Percentiles rank a stretch among this genome's conserved stretches.
phyloP scores from a whole-genome alignment of 805 yeast genomes.

The Nakazawaea populi region DNA sequence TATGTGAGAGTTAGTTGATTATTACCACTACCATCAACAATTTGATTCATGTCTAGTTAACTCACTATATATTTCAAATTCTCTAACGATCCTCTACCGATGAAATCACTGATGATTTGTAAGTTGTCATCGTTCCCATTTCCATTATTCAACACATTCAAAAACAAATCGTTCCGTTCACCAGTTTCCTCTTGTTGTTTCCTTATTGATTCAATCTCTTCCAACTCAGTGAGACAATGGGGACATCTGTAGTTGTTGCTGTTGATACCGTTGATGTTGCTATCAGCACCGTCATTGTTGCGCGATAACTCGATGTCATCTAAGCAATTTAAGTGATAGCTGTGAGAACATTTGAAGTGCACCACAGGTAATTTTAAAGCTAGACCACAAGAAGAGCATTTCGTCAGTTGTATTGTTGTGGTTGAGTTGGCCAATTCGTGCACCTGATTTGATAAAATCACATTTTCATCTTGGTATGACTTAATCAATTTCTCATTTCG shows the following conservation, averaged over 20 bases:
- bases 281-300: slow-evolving; percentile 12
- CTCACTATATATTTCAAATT: slow-evolving; percentile 13
- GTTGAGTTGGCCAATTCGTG: slow-evolving; percentile 40
- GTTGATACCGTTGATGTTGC: no score
- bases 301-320: slow-evolving; percentile 32
- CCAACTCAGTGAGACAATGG: slow-evolving; percentile 64
- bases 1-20: no score
- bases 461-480: slow-evolving; percentile 64
- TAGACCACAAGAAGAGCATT: slow-evolving; percentile 60
- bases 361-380: slow-evolving; percentile 72
- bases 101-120: slow-evolving; percentile 70
- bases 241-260: slow-evolving; percentile 51
- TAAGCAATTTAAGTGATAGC: slow-evolving; percentile 79
- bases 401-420: slow-evolving; percentile 51
- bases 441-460: slow-evolving; percentile 47
- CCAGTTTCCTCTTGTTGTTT: slow-evolving; percentile 56
- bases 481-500: slow-evolving; percentile 61
- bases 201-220: slow-evolving; percentile 54
- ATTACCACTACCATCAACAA: no score
- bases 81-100: slow-evolving; percentile 86
- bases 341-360: slow-evolving; percentile 82
- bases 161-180: slow-evolving; percentile 58
- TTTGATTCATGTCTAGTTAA: neutral
- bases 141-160: slow-evolving; percentile 43
- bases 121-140: slow-evolving; percentile 50